phyloP scores from a whole-genome alignment of 2,329 filamentous ascomycete species.

The Davidsoniella virescens region DNA sequence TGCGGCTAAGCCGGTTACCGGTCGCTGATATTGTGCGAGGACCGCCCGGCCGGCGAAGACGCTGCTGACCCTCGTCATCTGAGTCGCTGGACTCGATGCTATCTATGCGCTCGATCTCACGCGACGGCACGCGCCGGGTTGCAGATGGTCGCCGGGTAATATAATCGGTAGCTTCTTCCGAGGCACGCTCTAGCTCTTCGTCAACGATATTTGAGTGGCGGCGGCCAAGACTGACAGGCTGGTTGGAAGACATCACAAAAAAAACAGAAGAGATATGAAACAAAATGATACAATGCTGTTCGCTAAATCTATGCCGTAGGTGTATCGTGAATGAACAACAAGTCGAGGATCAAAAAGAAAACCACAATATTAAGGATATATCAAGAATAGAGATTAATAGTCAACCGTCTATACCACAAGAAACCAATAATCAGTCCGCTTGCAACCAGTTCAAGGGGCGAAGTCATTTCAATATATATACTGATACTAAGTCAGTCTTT shows the following conservation, averaged over 20 bases:
- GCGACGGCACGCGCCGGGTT: slow-evolving; percentile 25
- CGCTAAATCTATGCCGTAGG: no score
- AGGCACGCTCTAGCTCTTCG: slow-evolving; percentile 6
- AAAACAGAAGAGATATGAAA: background rate
- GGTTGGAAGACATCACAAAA: background rate
- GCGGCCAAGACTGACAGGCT: background rate
- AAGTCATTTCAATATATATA: no score
- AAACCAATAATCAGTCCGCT: no score
- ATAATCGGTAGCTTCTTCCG: slow-evolving; percentile 17
- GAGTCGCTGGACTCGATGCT: slow-evolving; percentile 29
- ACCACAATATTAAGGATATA: no score
- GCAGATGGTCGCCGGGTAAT: slow-evolving; percentile 15
- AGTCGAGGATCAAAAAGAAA: no score
- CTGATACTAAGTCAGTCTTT: no score
- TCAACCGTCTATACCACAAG: no score
- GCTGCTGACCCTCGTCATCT: background rate
- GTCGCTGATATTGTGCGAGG: slow-evolving; percentile 18
- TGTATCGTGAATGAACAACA: no score
- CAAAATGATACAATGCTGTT: no score
- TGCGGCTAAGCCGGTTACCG: slow-evolving; percentile 32
- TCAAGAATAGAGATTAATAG: no score
- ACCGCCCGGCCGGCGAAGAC: slow-evolving; percentile 28
- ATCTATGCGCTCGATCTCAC: slow-evolving; percentile 44
- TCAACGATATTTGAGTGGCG: slow-evolving; percentile 16
- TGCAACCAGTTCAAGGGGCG: no score